Evolutionary conservation across 768 basidiomycete species (phyloP).

Genomic region (Leucosporidium yakuticum): DNA sequence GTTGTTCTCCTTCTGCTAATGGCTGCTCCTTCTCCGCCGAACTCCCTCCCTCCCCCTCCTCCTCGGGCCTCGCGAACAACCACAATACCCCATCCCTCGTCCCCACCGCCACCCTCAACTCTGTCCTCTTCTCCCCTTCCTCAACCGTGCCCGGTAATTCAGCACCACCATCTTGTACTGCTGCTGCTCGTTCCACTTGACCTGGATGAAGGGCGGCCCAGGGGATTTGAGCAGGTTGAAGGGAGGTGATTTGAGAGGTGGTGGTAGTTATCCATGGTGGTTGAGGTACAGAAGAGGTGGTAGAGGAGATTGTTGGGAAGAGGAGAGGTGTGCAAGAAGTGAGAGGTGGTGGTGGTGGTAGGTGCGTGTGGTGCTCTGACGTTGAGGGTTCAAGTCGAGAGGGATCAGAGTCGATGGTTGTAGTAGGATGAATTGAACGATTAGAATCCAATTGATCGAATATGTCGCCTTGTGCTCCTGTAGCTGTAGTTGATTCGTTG

Average conservation of each 20-base stretch:
- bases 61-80: conserved; percentile 24
- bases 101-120: conserved; percentile 16
- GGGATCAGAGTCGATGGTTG: too few species aligned
- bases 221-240: neutral
- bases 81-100: conserved; percentile 30
- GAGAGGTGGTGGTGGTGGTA: neutral
- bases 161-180: neutral
- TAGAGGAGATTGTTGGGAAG: neutral
- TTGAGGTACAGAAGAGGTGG: neutral
- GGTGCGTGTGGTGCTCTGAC: neutral
- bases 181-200: neutral
- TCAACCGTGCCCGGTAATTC: neutral
- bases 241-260: conserved; percentile 10
- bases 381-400: neutral
- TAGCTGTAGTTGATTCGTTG: neutral
- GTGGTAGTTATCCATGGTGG: conserved; percentile 17
- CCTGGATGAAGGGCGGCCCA: neutral
- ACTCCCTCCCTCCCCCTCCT: neutral
- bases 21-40: neutral
- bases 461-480: neutral
- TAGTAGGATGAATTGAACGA: neutral
- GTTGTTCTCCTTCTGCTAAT: neutral
- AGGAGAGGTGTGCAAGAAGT: neutral
- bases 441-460: conserved; percentile 8
- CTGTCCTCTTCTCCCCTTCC: neutral